Conservation (phyloP, 108 stramenopile species). For the Phaeodactylum tricornutum region DNA sequence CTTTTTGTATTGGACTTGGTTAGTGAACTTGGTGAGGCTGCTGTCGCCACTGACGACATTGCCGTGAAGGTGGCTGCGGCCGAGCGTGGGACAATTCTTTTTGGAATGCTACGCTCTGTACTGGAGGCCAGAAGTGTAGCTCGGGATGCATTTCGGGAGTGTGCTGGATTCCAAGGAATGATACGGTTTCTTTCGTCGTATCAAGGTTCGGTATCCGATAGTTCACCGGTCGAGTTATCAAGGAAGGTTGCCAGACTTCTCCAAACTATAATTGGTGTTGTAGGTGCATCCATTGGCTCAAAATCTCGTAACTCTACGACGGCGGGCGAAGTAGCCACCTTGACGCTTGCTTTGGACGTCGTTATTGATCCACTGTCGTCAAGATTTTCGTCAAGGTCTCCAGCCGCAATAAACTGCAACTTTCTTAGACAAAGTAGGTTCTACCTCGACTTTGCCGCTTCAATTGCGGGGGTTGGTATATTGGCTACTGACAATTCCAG, state of each 20-base stretch:
- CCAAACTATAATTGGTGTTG: conserved; percentile 31
- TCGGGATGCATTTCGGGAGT: conserved; percentile 57
- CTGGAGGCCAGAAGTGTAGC: conserved; percentile 45
- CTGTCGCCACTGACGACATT: neutral
- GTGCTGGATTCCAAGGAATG: conserved; percentile 58
- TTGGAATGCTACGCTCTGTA: conserved; percentile 32
- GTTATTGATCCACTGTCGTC: conserved; percentile 35
- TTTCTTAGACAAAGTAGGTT: conserved; percentile 52
- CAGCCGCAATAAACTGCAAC: conserved; percentile 40
- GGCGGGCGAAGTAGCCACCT: conserved; percentile 2
- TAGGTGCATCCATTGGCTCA: conserved; percentile 45
- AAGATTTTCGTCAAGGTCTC: conserved; percentile 18
- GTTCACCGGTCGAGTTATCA: too few species aligned
- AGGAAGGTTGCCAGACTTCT: conserved; percentile 47
- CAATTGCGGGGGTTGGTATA: conserved; percentile 47
- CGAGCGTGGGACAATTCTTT: neutral
- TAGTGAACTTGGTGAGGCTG: conserved; percentile 22
- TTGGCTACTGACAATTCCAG: conserved; percentile 28
- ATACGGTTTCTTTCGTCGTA: conserved; percentile 11
- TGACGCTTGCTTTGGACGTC: conserved; percentile 11
- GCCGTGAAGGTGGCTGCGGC: neutral
- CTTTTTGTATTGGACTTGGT: conserved; percentile 41
- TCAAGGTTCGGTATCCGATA: too few species aligned
- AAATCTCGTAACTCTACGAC: conserved; percentile 20
- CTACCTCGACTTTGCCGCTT: conserved; percentile 67